A percentile compares a stretch with the other conserved stretches of the same genome.
phyloP scores from a whole-genome alignment of 2,329 filamentous ascomycete genomes.

The Ceratocystis alfenasii region DNA sequence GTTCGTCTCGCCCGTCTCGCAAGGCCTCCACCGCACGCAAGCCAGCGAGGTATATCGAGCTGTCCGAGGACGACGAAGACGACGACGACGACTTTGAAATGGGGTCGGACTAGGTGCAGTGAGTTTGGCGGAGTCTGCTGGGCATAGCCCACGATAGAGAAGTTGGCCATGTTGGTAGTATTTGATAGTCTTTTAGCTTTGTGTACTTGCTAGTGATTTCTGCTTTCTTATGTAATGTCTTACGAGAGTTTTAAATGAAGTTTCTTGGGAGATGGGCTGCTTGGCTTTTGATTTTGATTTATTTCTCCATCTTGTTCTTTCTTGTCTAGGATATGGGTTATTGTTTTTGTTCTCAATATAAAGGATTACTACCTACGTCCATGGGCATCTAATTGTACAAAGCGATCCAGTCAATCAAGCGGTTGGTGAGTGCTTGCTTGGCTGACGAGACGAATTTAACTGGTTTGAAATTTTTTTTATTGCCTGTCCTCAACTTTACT shows the following conservation, averaged over 20 bases:
- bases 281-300: neutral
- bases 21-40: constrained; percentile 24
- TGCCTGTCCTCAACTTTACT: neutral
- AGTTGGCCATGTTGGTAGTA: neutral
- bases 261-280: neutral
- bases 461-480: neutral
- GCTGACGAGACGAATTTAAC: neutral
- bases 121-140: neutral
- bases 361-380: too few relatives aligned
- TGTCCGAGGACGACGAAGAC: constrained; percentile 17
- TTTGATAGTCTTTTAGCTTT: neutral
- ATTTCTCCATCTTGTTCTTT: neutral
- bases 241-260: neutral
- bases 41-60: constrained; percentile 22
- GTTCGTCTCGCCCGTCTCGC: constrained; percentile 6
- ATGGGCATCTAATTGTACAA: too few relatives aligned
- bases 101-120: constrained; percentile 18
- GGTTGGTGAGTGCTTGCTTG: too few relatives aligned
- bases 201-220: neutral
- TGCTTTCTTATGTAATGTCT: constrained; percentile 9
- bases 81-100: constrained; percentile 22
- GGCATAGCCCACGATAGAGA: neutral
- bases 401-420: too few relatives aligned
- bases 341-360: neutral
- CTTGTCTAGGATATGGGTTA: neutral